These are phyloP conservation scores for Pisolithus albus DNA, from an alignment of 768 basidiomycete genomes.

Conservation along the genomic window DNA sequence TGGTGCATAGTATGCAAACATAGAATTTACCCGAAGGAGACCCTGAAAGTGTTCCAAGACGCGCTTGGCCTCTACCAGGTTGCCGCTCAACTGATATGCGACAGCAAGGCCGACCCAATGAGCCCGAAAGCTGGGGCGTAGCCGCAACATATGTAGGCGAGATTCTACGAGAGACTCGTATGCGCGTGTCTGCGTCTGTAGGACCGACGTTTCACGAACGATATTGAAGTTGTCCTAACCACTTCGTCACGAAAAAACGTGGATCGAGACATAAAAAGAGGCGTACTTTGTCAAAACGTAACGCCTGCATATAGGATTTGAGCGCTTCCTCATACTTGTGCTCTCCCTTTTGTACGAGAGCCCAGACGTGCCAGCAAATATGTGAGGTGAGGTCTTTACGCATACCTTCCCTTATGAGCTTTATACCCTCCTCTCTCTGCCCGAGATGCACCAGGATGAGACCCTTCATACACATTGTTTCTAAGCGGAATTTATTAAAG, in stretches of 20 bases:
- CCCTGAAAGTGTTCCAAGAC: constrained; percentile 67
- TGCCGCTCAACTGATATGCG: constrained; percentile 79
- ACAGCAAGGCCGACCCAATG: constrained; percentile 90
- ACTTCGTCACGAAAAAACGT: constrained; percentile 2
- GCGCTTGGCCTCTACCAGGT: constrained; percentile 60
- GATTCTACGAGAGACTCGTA: constrained; percentile 77
- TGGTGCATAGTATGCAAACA: neutral
- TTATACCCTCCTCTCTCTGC: constrained; percentile 71
- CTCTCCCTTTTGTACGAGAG: constrained; percentile 88
- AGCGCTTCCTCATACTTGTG: constrained; percentile 93
- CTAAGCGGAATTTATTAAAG: constrained; percentile 34
- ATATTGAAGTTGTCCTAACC: constrained; percentile 89
- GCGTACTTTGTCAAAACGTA: constrained; percentile 81
- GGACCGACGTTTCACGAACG: constrained; percentile 79
- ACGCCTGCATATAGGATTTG: constrained; percentile 86
- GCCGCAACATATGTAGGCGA: constrained; percentile 68
- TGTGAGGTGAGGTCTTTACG: constrained; percentile 79
- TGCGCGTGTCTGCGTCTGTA: constrained; percentile 82
- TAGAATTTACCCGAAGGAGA: constrained; percentile 54
- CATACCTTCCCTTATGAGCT: constrained; percentile 79
- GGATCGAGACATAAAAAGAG: constrained; percentile 1
- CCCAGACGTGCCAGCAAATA: constrained; percentile 98
- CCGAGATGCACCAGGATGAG: constrained; percentile 78
- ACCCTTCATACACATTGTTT: constrained; percentile 96
- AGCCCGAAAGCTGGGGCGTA: constrained; percentile 76